Percentiles rank a stretch among this genome's conserved stretches.
phyloP scores from a whole-genome alignment of 257 asterid genomes.

The Prunella vulgaris region DNA sequence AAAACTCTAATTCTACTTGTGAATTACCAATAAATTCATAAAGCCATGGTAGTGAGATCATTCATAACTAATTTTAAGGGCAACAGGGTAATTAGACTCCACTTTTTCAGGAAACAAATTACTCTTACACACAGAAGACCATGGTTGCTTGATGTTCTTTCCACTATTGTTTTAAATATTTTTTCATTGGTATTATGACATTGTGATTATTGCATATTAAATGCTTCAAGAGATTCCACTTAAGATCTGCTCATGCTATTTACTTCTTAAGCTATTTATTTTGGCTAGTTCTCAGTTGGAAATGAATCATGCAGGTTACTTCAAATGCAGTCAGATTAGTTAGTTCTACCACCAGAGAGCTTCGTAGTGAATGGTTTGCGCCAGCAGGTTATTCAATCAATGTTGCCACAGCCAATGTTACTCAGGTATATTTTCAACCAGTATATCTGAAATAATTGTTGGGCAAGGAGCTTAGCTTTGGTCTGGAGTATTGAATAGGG shows the following conservation, averaged over 20 bases:
- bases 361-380: conserved; percentile 74
- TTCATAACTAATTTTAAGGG: neutral
- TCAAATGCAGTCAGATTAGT: conserved; percentile 73
- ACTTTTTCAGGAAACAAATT: neutral
- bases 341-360: conserved; percentile 69
- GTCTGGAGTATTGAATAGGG: neutral
- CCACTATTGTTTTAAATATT: neutral
- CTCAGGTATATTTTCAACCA: conserved; percentile 52
- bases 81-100: neutral
- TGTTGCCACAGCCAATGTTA: conserved; percentile 91
- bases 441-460: neutral
- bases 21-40: neutral
- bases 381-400: conserved; percentile 74
- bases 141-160: neutral
- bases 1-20: neutral
- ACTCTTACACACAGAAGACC: neutral
- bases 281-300: conserved; percentile 18
- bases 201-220: neutral
- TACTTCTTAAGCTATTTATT: neutral
- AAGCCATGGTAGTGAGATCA: neutral
- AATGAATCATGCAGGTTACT: conserved; percentile 56
- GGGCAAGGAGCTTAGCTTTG: neutral
- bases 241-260: neutral
- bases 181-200: neutral
- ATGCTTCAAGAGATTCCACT: conserved; percentile 1